Conservation (phyloP, 139 green algal species). For the Mychonastes homosphaera region DNA sequence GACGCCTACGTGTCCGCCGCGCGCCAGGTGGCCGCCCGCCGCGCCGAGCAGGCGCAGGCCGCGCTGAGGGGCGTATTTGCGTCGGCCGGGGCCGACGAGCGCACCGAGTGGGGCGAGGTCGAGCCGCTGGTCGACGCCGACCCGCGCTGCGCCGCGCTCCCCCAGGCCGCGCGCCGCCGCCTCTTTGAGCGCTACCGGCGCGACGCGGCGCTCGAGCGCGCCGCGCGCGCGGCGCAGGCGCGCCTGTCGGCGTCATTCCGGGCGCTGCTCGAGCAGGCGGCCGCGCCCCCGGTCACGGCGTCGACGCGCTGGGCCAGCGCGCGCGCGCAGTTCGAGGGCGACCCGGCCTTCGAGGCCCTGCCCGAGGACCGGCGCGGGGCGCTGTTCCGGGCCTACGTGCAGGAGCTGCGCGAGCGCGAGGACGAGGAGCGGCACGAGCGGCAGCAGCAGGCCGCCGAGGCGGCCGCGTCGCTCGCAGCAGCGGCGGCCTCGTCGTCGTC, state of each 20-base stretch:
- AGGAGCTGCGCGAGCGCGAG: background rate
- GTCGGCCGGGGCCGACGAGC: background rate
- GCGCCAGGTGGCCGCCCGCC: conserved; percentile 6
- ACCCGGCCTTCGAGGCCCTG: background rate
- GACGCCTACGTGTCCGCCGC: conserved; percentile 17
- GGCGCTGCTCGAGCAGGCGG: no score
- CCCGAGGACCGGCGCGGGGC: background rate
- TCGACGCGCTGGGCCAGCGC: no score
- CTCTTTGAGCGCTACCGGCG: background rate
- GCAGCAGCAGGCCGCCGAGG: background rate
- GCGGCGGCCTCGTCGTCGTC: no score
- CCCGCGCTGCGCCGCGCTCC: background rate
- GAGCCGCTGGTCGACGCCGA: background rate
- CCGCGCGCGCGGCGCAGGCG: no score
- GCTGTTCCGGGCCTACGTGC: conserved; percentile 12
- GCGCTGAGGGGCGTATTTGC: conserved; percentile 1
- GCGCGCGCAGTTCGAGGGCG: background rate
- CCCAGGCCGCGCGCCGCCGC: background rate
- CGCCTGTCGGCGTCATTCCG: no score
- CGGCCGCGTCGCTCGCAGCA: background rate
- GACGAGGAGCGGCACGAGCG: background rate
- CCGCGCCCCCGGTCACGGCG: no score
- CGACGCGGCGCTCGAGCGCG: background rate
- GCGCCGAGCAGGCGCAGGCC: background rate
- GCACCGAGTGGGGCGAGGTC: background rate